These are phyloP conservation scores for Kurtzmaniella quercitrusa DNA, from an alignment of 1,139 yeast species.

Conservation along the genomic window DNA sequence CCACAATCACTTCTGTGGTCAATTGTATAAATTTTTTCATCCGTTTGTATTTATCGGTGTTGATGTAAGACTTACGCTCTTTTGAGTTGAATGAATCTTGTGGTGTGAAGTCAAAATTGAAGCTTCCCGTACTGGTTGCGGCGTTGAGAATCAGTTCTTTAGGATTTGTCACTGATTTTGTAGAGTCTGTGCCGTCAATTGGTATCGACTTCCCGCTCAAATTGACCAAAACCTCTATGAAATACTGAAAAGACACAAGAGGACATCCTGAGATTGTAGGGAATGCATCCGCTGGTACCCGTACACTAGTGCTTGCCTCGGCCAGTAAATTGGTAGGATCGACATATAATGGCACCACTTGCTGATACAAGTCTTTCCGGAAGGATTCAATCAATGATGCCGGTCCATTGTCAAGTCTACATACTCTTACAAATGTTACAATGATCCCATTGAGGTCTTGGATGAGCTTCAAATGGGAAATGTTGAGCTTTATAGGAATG, in stretches of 20 bases:
- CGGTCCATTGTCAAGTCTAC: slow-evolving; percentile 68
- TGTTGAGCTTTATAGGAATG: slow-evolving; percentile 63
- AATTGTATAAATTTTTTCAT: slow-evolving; percentile 73
- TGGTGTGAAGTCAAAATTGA: slow-evolving; percentile 31
- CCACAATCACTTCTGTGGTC: slow-evolving; percentile 74
- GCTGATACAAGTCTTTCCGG: slow-evolving; percentile 79
- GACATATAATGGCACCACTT: slow-evolving; percentile 71
- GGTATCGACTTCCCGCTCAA: slow-evolving; percentile 43
- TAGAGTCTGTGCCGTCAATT: slow-evolving; percentile 28
- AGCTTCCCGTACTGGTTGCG: slow-evolving; percentile 14
- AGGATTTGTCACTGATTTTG: neutral
- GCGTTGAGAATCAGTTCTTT: slow-evolving; percentile 9
- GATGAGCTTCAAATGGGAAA: slow-evolving; percentile 67
- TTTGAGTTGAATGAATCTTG: slow-evolving; percentile 21
- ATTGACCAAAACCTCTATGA: slow-evolving; percentile 76
- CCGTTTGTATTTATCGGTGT: slow-evolving; percentile 73
- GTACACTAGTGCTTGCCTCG: slow-evolving; percentile 57
- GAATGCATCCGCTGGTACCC: slow-evolving; percentile 81
- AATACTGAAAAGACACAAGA: slow-evolving; percentile 77
- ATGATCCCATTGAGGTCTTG: slow-evolving; percentile 75
- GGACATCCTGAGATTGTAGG: slow-evolving; percentile 78
- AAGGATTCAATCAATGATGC: slow-evolving; percentile 68
- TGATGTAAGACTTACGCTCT: slow-evolving; percentile 50
- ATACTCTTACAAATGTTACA: slow-evolving; percentile 74
- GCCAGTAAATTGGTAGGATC: slow-evolving; percentile 62